phyloP scores from a whole-genome alignment of 208 protist species.

The Wallacemonas sp. region DNA sequence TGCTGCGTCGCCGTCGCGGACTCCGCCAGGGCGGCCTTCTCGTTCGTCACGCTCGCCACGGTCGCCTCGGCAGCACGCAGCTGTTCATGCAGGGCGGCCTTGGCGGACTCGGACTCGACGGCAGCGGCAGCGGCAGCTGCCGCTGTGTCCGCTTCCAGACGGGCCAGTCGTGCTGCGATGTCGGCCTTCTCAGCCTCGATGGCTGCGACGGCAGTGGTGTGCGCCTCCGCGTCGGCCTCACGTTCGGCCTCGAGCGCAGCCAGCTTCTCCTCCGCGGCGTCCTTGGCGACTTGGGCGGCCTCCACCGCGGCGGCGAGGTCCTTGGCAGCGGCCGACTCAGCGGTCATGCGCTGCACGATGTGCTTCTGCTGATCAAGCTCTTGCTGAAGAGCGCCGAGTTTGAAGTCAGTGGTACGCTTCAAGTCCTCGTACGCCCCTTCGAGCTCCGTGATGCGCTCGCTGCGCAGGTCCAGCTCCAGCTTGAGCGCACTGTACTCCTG shows the following conservation, averaged over 20 bases:
- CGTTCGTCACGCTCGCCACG: background rate
- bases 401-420: constrained; percentile 37
- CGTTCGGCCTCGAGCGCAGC: constrained; percentile 1
- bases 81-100: constrained; percentile 9
- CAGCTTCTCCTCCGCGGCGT: constrained; percentile 18
- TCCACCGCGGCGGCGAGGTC: background rate
- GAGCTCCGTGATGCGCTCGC: constrained; percentile 58
- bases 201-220: background rate
- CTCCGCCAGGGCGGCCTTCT: constrained; percentile 11
- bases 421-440: constrained; percentile 34
- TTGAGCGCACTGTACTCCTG: constrained; percentile 26
- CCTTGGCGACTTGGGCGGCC: constrained; percentile 13
- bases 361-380: constrained; percentile 22
- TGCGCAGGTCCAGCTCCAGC: constrained; percentile 42
- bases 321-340: constrained; percentile 5
- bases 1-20: background rate
- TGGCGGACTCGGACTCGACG: constrained; percentile 10
- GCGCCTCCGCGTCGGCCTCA: constrained; percentile 15
- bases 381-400: constrained; percentile 23
- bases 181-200: constrained; percentile 13
- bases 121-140: constrained; percentile 4
- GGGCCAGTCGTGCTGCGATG: constrained; percentile 1
- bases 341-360: background rate
- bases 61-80: constrained; percentile 11
- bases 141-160: constrained; percentile 5